Percentiles rank a stretch among this genome's conserved stretches.
Evolutionary conservation across 2,329 filamentous ascomycete genomes (phyloP).

Genomic region (Fusarium sp.): DNA sequence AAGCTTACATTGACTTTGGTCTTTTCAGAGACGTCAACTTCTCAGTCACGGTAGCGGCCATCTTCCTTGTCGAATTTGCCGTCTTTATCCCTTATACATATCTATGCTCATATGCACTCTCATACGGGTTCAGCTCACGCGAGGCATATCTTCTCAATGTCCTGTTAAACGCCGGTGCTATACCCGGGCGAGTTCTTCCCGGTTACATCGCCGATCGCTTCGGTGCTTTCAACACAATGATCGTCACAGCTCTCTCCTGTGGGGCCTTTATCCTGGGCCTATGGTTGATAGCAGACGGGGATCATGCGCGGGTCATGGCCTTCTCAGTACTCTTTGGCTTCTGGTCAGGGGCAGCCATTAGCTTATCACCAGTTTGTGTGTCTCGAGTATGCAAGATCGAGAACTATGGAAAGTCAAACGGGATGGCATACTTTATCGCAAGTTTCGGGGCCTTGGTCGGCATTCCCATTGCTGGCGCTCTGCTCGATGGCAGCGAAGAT

Average conservation of each 20-base stretch:
- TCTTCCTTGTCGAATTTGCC: constrained; percentile 56
- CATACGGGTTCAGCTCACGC: constrained; percentile 49
- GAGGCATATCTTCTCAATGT: constrained; percentile 10
- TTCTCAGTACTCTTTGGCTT: constrained; percentile 78
- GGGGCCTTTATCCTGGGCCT: constrained; percentile 2
- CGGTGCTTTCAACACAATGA: constrained; percentile 29
- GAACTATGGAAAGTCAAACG: constrained; percentile 77
- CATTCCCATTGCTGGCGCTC: constrained; percentile 67
- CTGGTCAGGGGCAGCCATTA: constrained; percentile 76
- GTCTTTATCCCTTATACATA: constrained; percentile 33
- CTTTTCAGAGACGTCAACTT: constrained; percentile 65
- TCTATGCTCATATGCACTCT: constrained; percentile 18
- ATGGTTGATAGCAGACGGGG: constrained; percentile 46
- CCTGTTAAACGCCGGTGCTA: constrained; percentile 12
- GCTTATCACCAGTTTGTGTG: constrained; percentile 77
- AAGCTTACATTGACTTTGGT: constrained; percentile 59
- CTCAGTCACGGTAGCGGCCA: constrained; percentile 62
- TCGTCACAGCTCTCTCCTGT: constrained; percentile 5
- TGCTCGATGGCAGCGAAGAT: background rate
- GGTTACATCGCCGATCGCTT: constrained; percentile 52
- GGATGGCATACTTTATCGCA: constrained; percentile 76
- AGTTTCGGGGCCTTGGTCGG: constrained; percentile 69
- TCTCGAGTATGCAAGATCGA: constrained; percentile 76
- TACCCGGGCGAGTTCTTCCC: constrained; percentile 20
- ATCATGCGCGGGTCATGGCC: constrained; percentile 63